phyloP scores from a whole-genome alignment of 805 yeast genomes.

The Saturnispora bothae region DNA sequence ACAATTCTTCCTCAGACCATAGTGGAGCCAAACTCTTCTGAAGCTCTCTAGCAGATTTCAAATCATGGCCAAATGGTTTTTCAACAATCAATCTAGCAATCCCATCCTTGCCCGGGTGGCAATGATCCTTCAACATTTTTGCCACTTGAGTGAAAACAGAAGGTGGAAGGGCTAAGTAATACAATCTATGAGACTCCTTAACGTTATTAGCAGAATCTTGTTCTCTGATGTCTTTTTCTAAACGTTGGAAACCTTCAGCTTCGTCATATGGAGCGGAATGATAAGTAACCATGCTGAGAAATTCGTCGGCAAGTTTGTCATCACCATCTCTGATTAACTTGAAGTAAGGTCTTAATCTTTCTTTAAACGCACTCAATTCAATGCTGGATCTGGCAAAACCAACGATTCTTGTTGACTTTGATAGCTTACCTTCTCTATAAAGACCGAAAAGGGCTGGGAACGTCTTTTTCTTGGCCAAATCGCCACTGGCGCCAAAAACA shows the following conservation, averaged over 20 bases:
- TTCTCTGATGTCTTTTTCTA: constrained; percentile 44
- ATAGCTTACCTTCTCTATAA: constrained; percentile 65
- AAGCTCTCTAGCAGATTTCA: constrained; percentile 64
- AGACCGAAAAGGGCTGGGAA: constrained; percentile 80
- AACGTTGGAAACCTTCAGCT: constrained; percentile 57
- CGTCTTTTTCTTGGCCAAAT: constrained; percentile 89
- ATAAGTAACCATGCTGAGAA: constrained; percentile 57
- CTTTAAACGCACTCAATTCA: constrained; percentile 53
- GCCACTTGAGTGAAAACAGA: constrained; percentile 79
- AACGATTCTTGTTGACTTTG: constrained; percentile 58
- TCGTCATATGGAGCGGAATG: constrained; percentile 72
- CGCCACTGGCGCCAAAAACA: constrained; percentile 94
- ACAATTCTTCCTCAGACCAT: constrained; percentile 84
- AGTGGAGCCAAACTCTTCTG: constrained; percentile 73
- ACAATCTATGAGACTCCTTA: constrained; percentile 60
- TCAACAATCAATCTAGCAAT: constrained; percentile 78
- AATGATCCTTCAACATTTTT: constrained; percentile 52
- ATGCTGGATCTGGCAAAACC: constrained; percentile 90
- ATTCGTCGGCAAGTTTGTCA: constrained; percentile 36
- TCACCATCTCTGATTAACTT: constrained; percentile 27
- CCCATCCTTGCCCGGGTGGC: constrained; percentile 57
- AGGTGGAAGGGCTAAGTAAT: constrained; percentile 93
- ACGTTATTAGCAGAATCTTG: constrained; percentile 44
- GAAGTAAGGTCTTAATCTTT: constrained; percentile 56
- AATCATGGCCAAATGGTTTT: constrained; percentile 95